Base-by-base conservation (phyloP, 768 basidiomycete species). In the Phaeotremella skinneri region DNA sequence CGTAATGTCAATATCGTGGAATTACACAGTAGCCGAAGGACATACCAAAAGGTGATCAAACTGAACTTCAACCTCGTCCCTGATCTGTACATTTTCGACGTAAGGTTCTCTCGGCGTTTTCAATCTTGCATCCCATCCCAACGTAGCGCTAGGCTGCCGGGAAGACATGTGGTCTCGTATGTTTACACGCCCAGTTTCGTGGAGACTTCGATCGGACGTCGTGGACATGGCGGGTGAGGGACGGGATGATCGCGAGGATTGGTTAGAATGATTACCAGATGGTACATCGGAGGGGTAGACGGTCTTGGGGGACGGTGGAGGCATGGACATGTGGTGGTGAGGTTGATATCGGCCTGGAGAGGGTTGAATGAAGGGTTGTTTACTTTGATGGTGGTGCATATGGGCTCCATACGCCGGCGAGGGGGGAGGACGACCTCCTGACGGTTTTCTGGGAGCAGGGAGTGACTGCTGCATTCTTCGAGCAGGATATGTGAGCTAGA, bases 41-140 rank as follows among this genome's bases (percentile, higher is more conserved):
- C 69, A 58, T 47, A 70, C 69, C n/a, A 70, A 42, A 16, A 70
- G 45, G 43, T 59, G 54, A 21, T 68, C 59, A 42, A 70, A 70
- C 30, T 70, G 69, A 29, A 56, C 31, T 11, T 70, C 69, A 3
- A 70, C 58, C 13, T 62, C 63, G 27, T 63, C 58, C 29, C 55
- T 49, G 16, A 52, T 21, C 14, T n/a, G n/a, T 3, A 58, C 37
- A 25, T 21, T 31, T 5, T 13, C 41, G 11, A 57, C 31, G 30
- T 62, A 49, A 3, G 16, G 14, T 14, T 57, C 58, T 48, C 52
- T 52, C 3, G 69, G 64, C 0, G 66, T 68, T 20, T 56, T 58
- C 4, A 58, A 49, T 32, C 48, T 51, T n/a, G 59, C 52, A 23
- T 49, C 64, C 71, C 66, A 66, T 7, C 34, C 48, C n/a, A 59